Evolutionary conservation across 805 yeast species (phyloP).

Genomic region (Metschnikowia kofuensis): DNA sequence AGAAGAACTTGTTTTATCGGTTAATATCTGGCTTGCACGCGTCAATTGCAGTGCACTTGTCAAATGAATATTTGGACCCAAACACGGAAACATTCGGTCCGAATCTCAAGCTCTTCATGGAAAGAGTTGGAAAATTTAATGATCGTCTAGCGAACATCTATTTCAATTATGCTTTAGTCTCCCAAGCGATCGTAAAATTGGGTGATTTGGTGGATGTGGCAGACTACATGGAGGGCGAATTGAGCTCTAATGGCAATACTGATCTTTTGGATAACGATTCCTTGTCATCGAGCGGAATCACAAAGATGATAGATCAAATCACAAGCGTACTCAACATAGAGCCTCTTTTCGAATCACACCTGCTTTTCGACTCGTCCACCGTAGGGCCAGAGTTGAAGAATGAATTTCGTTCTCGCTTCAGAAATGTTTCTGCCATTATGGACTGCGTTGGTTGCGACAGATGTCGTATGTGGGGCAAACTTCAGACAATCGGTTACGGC

Average conservation of each 20-base stretch:
- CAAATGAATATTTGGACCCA: slow-evolving; percentile 66
- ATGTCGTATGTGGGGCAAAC: slow-evolving; percentile 97
- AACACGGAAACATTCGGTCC: slow-evolving; percentile 82
- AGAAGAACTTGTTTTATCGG: slow-evolving; percentile 84
- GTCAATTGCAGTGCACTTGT: slow-evolving; percentile 87
- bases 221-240: slow-evolving; percentile 25
- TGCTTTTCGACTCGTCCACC: slow-evolving; percentile 45
- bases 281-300: slow-evolving; percentile 31
- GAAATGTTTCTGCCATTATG: slow-evolving; percentile 89
- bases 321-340: slow-evolving; percentile 18
- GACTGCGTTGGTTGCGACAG: slow-evolving; percentile 98
- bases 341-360: slow-evolving; percentile 44
- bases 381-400: slow-evolving; percentile 61
- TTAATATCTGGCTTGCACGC: slow-evolving; percentile 93
- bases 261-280: slow-evolving; percentile 32
- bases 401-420: slow-evolving; percentile 82
- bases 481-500: slow-evolving; percentile 96
- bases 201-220: slow-evolving; percentile 28
- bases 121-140: slow-evolving; percentile 83
- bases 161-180: slow-evolving; percentile 85
- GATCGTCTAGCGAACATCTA: slow-evolving; percentile 88
- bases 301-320: slow-evolving; percentile 9
- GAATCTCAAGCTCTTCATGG: slow-evolving; percentile 75
- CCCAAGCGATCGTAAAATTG: slow-evolving; percentile 72
- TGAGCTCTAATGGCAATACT: slow-evolving; percentile 22